Base-by-base conservation (phyloP, 768 basidiomycete species). In the Gautieria morchelliformis region DNA sequence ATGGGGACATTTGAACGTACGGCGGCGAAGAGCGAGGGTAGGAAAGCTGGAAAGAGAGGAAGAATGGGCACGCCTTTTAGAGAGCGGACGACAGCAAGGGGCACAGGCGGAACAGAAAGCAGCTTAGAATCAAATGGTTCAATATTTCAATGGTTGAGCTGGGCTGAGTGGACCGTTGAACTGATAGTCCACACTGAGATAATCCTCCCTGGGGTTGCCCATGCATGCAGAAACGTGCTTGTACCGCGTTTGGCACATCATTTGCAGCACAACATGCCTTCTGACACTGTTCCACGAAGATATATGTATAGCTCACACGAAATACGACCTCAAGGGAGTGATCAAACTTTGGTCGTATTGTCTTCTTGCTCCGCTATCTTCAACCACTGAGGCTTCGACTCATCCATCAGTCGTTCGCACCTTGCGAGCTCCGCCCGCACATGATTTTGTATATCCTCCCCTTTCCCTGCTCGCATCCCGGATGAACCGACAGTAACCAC, bases 31-130 rank as follows among this genome's bases (percentile, higher is more conserved):
- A 39, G 56, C 56, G 37, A 32, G 56, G 48, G 56, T 39, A 3
- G 56, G 42, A 37, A 57, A 57, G 17, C 22, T 57, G 32, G 56
- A 57, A 33, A 47, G 56, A 40, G 56, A 57, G n/a, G 32, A 57
- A 19, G 47, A 49, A 20, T 40, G 42, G 48, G 46, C 24, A 22
- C 24, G n/a, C 19, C 17, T 48, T n/a, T 20, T 57, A 30, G 56
- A 57, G 37, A 49, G 22, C 20, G 22, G 22, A 37, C 45, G 56
- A 39, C 37, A 48, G 33, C 45, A 48, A 30, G 56, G 56, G 12
- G 35, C 19, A 47, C 17, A 49, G 35, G 46, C 20, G 17, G 32
- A 20, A 40, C 24, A 52, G 37, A 52, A 39, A 19, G n/a, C 10
- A 14, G 35, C 35, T 37, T 37, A 37, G 35, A 9, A 10, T 9